A percentile compares a stretch with the other conserved stretches of the same genome.
phyloP scores from a whole-genome alignment of 2,329 filamentous ascomycete species.

The Microcera coccophila region DNA sequence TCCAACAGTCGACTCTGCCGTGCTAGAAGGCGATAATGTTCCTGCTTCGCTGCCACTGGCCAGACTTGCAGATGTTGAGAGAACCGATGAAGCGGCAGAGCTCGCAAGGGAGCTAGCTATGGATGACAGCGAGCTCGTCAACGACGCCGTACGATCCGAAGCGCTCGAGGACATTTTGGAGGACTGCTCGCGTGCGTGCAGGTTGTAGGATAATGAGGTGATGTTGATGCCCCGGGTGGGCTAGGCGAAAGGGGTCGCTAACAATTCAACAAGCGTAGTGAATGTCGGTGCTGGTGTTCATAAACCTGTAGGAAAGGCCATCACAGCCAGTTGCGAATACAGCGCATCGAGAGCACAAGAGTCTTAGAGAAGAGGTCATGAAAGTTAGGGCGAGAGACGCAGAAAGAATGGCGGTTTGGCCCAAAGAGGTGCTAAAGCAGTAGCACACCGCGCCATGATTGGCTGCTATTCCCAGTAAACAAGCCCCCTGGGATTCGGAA shows the following conservation, averaged over 20 bases:
- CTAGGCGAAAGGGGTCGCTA: constrained; percentile 2
- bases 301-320: constrained; percentile 7
- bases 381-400: constrained; percentile 2
- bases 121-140: constrained; percentile 18
- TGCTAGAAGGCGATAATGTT: constrained; percentile 2
- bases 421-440: constrained; percentile 14
- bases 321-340: constrained; percentile 3
- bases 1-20: constrained; percentile 3
- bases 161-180: constrained; percentile 9
- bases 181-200: constrained; percentile 3
- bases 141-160: constrained; percentile 14
- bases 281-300: constrained; percentile 3
- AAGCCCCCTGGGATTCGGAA: constrained; percentile 5
- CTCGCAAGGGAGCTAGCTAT: constrained; percentile 11
- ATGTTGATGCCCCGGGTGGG: constrained; percentile 12
- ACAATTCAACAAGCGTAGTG: not conserved
- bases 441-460: constrained; percentile 3
- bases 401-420: constrained; percentile 10
- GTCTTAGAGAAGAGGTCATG: constrained; percentile 2
- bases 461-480: too few relatives aligned
- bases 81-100: constrained; percentile 9
- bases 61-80: constrained; percentile 12
- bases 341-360: constrained; percentile 2
- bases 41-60: constrained; percentile 3
- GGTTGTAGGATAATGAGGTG: not conserved